Evolutionary conservation across 345 rosid genomes (phyloP).

Genomic region (Ceriops decandra): DNA sequence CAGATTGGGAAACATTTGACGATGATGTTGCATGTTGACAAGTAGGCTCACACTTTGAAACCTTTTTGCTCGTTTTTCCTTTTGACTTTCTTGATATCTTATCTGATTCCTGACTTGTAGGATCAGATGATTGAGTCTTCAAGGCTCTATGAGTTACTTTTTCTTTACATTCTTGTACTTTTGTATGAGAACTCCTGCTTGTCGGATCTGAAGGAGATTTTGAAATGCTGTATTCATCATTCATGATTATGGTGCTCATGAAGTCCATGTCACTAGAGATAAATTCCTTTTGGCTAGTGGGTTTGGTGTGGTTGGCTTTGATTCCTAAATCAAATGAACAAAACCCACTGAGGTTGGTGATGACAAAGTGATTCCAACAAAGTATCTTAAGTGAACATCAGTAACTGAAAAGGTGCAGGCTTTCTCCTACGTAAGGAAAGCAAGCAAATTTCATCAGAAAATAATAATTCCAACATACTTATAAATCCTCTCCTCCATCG

Average conservation of each 20-base stretch:
- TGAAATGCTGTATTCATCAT: slow-evolving; percentile 54
- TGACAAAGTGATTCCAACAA: neutral
- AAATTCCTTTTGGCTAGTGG: slow-evolving; percentile 23
- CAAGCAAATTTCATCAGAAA: no score
- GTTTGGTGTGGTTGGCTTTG: slow-evolving; percentile 28
- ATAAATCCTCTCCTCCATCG: no score
- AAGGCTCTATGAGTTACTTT: slow-evolving; percentile 19
- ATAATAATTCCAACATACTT: no score
- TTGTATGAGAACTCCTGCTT: slow-evolving; percentile 20
- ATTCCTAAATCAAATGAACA: slow-evolving; percentile 41
- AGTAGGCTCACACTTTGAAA: slow-evolving; percentile 20
- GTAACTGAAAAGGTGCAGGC: neutral
- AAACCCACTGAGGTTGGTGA: neutral
- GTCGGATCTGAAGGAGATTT: slow-evolving; percentile 40
- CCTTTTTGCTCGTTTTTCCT: slow-evolving; percentile 22
- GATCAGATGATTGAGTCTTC: slow-evolving; percentile 31
- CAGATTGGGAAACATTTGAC: slow-evolving; percentile 25
- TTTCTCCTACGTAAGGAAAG: no score
- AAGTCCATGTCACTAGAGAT: slow-evolving; percentile 52
- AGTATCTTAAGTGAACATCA: neutral
- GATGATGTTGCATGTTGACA: slow-evolving; percentile 31
- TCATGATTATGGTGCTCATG: slow-evolving; percentile 49
- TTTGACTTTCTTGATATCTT: slow-evolving; percentile 25
- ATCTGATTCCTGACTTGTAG: slow-evolving; percentile 20
- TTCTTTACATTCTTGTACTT: slow-evolving; percentile 28